A percentile compares a stretch with the other conserved stretches of the same genome.
Evolutionary conservation across 768 basidiomycete species (phyloP).

Genomic region (Cyclocybe aegerita): DNA sequence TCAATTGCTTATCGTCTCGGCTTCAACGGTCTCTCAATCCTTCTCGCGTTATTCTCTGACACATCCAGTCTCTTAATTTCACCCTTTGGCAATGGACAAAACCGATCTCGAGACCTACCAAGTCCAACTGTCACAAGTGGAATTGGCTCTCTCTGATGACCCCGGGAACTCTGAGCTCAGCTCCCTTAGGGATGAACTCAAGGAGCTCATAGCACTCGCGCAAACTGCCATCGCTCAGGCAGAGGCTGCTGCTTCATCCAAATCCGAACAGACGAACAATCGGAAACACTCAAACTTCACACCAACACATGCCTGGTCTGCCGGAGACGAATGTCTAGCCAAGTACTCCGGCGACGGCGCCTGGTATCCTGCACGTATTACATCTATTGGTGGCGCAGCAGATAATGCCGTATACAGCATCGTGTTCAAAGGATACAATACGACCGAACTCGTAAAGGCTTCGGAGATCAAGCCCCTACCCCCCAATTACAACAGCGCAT

Average conservation of each 20-base stretch:
- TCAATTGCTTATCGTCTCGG: background rate
- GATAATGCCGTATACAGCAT: slow-evolving; percentile 87
- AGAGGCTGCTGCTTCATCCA: slow-evolving; percentile 61
- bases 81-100: slow-evolving; percentile 46
- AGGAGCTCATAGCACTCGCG: slow-evolving; percentile 82
- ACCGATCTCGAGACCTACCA: slow-evolving; percentile 88
- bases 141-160: slow-evolving; percentile 73
- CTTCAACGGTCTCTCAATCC: background rate
- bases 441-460: slow-evolving; percentile 79
- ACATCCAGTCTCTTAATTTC: slow-evolving; percentile 1
- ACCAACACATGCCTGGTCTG: slow-evolving; percentile 61
- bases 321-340: slow-evolving; percentile 84
- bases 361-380: slow-evolving; percentile 91
- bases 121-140: slow-evolving; percentile 87
- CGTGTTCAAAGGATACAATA: slow-evolving; percentile 90
- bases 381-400: slow-evolving; percentile 75
- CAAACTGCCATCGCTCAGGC: slow-evolving; percentile 69
- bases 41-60: background rate
- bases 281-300: slow-evolving; percentile 54
- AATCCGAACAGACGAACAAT: slow-evolving; percentile 39
- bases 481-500: slow-evolving; percentile 44
- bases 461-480: slow-evolving; percentile 72
- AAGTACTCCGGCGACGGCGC: slow-evolving; percentile 82
- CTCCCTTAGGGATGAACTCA: slow-evolving; percentile 73
- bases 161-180: slow-evolving; percentile 72